Evolutionary conservation across 192 early-diverging fungal genomes (phyloP).

Genomic region (Backusella parvicylindrica): DNA sequence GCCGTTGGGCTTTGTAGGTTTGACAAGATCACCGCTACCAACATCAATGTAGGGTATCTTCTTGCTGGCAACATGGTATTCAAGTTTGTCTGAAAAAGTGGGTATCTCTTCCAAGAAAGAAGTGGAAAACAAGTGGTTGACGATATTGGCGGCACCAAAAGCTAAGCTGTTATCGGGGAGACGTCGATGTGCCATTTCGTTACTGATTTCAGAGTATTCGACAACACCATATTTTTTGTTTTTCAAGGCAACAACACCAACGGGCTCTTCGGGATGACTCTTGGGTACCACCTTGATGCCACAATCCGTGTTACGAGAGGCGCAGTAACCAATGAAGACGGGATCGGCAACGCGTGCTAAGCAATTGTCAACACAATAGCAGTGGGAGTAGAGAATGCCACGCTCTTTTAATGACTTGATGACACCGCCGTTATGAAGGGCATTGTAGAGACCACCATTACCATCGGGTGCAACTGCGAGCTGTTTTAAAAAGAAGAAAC

Average conservation of each 20-base stretch:
- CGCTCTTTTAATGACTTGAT: conserved; percentile 66
- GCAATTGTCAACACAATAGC: conserved; percentile 94
- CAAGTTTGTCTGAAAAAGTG: conserved; percentile 62
- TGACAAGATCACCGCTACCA: conserved; percentile 55
- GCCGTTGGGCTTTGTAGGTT: conserved; percentile 73
- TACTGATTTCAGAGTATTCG: conserved; percentile 92
- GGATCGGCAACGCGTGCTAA: conserved; percentile 89
- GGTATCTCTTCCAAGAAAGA: conserved; percentile 76
- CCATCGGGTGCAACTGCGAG: conserved; percentile 71
- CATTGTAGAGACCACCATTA: conserved; percentile 87
- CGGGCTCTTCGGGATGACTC: conserved; percentile 72
- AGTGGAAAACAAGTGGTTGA: conserved; percentile 90
- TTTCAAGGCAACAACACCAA: conserved; percentile 85
- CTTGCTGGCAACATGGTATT: conserved; percentile 90
- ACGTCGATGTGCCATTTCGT: conserved; percentile 56
- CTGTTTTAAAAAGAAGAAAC: background rate
- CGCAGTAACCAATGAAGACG: conserved; percentile 81
- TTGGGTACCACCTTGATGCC: conserved; percentile 90
- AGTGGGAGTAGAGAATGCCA: conserved; percentile 79
- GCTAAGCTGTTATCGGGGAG: conserved; percentile 50
- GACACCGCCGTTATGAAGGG: conserved; percentile 73
- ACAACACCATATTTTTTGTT: conserved; percentile 75
- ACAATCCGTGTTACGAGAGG: conserved; percentile 73
- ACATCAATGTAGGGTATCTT: conserved; percentile 85
- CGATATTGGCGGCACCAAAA: conserved; percentile 87